Conservation (phyloP, 2,329 filamentous ascomycete species). For the Colletotrichum lentis region DNA sequence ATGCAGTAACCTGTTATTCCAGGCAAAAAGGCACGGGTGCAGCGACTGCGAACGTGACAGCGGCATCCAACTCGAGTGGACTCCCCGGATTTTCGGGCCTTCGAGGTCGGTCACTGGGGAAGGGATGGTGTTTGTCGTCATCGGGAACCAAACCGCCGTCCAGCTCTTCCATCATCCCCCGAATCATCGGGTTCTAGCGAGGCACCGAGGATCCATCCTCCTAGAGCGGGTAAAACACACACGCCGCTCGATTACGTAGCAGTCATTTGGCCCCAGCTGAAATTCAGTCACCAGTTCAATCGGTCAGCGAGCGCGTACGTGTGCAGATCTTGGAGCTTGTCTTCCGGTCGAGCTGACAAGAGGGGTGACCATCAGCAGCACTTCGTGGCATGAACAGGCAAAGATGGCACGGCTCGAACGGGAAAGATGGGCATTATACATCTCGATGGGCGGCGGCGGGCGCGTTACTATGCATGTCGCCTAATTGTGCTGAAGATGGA, state of each 20-base stretch:
- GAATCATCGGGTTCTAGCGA: slow-evolving; percentile 19
- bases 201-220: slow-evolving; percentile 30
- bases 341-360: slow-evolving; percentile 15
- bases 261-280: slow-evolving; percentile 33
- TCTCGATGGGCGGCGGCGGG: slow-evolving; percentile 18
- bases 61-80: slow-evolving; percentile 13
- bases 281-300: slow-evolving; percentile 29
- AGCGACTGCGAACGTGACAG: slow-evolving; percentile 30
- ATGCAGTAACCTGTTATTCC: not conserved
- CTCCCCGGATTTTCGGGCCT: slow-evolving; percentile 33
- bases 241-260: slow-evolving; percentile 33
- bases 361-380: slow-evolving; percentile 2
- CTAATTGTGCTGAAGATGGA: slow-evolving; percentile 26
- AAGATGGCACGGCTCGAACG: slow-evolving; percentile 19
- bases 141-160: slow-evolving; percentile 20
- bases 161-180: not conserved
- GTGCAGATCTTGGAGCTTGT: slow-evolving; percentile 18
- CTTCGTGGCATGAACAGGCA: slow-evolving; percentile 17
- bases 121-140: slow-evolving; percentile 29
- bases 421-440: slow-evolving; percentile 19
- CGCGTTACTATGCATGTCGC: slow-evolving; percentile 21
- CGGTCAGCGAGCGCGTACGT: slow-evolving; percentile 25
- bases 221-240: slow-evolving; percentile 13
- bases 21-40: slow-evolving; percentile 7
- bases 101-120: not conserved